A percentile compares a stretch with the other conserved stretches of the same genome.
These are phyloP conservation scores for Eimeria falciformis DNA, from an alignment of 169 alveolate genomes.

Conservation along the genomic window DNA sequence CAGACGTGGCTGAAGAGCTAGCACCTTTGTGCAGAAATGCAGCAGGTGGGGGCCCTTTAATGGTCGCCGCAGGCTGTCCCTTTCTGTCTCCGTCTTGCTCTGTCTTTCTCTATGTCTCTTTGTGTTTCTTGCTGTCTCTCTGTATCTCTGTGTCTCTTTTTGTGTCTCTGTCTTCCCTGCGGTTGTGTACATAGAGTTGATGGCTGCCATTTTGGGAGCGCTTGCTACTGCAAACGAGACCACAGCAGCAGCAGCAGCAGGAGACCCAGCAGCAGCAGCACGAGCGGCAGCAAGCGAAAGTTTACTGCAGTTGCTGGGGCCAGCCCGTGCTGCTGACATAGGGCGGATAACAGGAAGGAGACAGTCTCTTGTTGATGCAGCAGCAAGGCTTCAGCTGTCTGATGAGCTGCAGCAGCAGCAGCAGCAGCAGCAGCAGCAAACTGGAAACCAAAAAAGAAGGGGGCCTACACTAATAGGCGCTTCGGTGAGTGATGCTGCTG, in stretches of 20 bases:
- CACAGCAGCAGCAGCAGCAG: conserved; percentile 63
- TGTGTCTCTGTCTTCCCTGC: not conserved
- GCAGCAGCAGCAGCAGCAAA: conserved; percentile 61
- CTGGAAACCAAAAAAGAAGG: not conserved
- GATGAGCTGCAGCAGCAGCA: conserved; percentile 46
- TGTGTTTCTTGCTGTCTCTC: not conserved
- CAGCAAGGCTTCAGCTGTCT: conserved; percentile 36
- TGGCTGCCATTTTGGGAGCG: conserved; percentile 40
- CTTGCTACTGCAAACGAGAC: conserved; percentile 44
- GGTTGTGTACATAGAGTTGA: conserved; percentile 3
- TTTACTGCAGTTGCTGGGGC: conserved; percentile 61
- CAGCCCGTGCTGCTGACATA: not conserved
- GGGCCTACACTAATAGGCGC: conserved; percentile 43
- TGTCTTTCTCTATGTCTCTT: not conserved
- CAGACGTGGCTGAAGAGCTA: conserved; percentile 4
- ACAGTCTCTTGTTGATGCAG: conserved; percentile 15
- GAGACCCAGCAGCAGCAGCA: conserved; percentile 15
- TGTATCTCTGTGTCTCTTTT: not conserved
- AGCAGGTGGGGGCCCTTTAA: conserved; percentile 12
- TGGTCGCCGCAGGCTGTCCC: no score
- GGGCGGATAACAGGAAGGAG: not conserved
- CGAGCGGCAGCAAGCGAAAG: conserved; percentile 21
- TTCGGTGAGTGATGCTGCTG: conserved; percentile 46
- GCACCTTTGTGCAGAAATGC: conserved; percentile 4
- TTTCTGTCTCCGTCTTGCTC: not conserved